Conservation (phyloP, 2,329 filamentous ascomycete genomes). For the Rhynchosporium graminicola region DNA sequence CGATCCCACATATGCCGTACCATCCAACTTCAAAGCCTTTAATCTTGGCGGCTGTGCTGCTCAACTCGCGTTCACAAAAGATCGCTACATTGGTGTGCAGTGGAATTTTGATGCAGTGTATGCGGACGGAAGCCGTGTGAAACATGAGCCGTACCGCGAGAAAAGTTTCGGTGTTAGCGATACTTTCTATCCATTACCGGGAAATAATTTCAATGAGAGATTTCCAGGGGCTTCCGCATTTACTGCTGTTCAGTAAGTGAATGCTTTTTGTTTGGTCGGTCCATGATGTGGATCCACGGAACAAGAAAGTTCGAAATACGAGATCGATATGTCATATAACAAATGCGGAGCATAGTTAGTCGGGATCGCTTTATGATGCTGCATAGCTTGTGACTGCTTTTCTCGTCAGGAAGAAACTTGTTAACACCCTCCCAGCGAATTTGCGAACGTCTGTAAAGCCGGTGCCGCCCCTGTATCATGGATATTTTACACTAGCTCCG, state of each 20-base stretch:
- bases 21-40: neutral
- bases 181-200: neutral
- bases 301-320: no score
- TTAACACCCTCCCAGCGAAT: neutral
- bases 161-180: neutral
- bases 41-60: neutral
- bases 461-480: neutral
- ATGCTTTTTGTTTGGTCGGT: no score
- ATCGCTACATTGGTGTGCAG: neutral
- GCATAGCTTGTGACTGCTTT: no score
- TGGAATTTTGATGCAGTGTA: neutral
- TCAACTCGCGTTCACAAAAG: neutral
- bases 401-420: neutral
- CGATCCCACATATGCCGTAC: neutral
- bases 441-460: neutral
- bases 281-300: no score
- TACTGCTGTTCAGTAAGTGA: constrained; percentile 1
- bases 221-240: neutral
- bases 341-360: no score
- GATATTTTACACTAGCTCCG: constrained; percentile 4
- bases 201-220: neutral
- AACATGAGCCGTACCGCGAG: neutral
- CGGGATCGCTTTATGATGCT: no score
- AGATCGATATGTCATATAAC: no score
- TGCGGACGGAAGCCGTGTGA: neutral